Base-by-base conservation (phyloP, 495 filamentous ascomycete species). In the Trypethelium eluteriae region DNA sequence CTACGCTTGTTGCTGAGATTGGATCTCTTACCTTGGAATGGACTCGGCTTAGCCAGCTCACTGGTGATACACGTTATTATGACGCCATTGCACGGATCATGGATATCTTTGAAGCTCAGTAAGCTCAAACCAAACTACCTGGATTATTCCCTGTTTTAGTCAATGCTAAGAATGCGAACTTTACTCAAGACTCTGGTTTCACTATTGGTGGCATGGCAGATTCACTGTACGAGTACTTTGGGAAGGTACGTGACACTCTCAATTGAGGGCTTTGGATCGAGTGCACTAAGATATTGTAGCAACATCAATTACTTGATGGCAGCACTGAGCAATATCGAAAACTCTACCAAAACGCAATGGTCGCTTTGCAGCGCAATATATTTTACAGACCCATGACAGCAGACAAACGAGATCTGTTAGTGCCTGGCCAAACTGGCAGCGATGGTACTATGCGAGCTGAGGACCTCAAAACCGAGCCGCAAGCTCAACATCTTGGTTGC, bases 401-500 rank as follows among this genome's bases (percentile, higher is more conserved):
- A 0, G 63, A 63, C 46, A 68, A 44, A 36, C 32, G 74, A 34
- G 32, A 53, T 61, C 12, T 62, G 14, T 32, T 62, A 16, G 14
- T 62, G 35, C 59, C 59, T 14, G 59, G 59, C 59, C 65, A 75
- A 0, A 83, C 87, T 12, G 81, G 79, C 67, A 76, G 80, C 14
- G 73, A 65, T 44, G 39, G 68, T 38, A 38, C 61, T n/a, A 63
- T 47, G 2, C 44, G 56, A n/a, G 12, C 18, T 25, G 49, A 53
- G 16, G 49, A 53, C 11, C 18, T 53, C n/a, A 66, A 25, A 1
- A 66, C 77, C 34, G 65, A 81, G 18, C 74, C 74, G n/a, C 66
- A 71, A 57, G 74, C 67, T 18, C 82, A 88, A 63, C 85, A 88
- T 70, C 76, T 87, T 7, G 80, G 80, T 38, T 88, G 85, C 70